These are phyloP conservation scores for Pichia eremophila DNA, from an alignment of 805 yeast species.

Conservation along the genomic window DNA sequence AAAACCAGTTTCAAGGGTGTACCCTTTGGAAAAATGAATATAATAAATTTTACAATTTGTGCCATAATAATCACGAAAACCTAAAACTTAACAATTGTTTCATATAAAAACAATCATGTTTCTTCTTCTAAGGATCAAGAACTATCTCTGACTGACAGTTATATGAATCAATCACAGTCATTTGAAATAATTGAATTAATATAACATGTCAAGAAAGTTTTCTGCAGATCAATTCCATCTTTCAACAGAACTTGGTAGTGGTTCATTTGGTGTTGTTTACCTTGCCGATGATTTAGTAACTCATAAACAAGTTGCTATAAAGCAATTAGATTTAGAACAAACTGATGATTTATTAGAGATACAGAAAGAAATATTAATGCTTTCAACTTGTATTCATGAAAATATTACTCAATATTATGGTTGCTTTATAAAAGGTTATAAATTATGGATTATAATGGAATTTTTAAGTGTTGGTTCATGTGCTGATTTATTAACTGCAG, in stretches of 20 bases:
- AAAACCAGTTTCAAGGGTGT: too few species aligned
- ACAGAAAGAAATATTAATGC: conserved; percentile 59
- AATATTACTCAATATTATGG: conserved; percentile 65
- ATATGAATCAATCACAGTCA: background rate
- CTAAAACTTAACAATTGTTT: too few species aligned
- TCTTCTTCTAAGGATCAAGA: too few species aligned
- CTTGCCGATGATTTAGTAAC: conserved; percentile 42
- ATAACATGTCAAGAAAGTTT: background rate
- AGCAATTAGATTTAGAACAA: conserved; percentile 64
- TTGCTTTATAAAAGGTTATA: conserved; percentile 58
- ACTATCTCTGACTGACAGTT: too few species aligned
- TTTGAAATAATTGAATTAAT: too few species aligned
- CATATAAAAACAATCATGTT: too few species aligned
- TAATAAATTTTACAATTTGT: too few species aligned
- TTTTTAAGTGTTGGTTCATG: conserved; percentile 72
- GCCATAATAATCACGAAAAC: too few species aligned
- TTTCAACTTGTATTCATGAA: conserved; percentile 54
- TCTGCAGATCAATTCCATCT: conserved; percentile 4
- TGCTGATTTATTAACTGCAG: conserved; percentile 50
- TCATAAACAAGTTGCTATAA: conserved; percentile 43
- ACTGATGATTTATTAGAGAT: conserved; percentile 66
- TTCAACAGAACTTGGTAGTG: conserved; percentile 51
- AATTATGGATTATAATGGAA: conserved; percentile 78
- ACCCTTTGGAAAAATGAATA: too few species aligned
- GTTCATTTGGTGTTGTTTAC: conserved; percentile 73